Percentiles rank a stretch among this genome's conserved stretches.
These are phyloP conservation scores for Chenopodium quinoa DNA, from an alignment of 148 eudicot genomes.

Conservation along the genomic window DNA sequence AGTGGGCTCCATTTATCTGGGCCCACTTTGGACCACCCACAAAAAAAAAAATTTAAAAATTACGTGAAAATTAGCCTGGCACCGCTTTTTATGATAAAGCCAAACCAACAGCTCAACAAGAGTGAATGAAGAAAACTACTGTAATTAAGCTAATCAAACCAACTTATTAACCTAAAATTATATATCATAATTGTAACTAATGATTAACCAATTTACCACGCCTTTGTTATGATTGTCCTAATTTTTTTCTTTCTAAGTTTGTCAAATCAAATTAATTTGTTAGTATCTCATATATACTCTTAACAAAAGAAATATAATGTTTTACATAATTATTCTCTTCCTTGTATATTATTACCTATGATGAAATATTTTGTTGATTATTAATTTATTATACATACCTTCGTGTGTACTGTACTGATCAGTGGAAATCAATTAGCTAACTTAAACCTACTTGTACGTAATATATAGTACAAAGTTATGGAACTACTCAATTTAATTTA, in stretches of 20 bases:
- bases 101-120: slow-evolving; percentile 3
- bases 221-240: background rate
- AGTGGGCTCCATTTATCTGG: slow-evolving; percentile 12
- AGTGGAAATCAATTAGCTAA: too few species aligned
- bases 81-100: slow-evolving; percentile 10
- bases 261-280: slow-evolving; percentile 1
- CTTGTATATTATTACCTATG: too few species aligned
- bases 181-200: background rate
- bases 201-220: slow-evolving; percentile 6
- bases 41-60: too few species aligned
- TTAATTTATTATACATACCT: too few species aligned
- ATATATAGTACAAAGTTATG: too few species aligned
- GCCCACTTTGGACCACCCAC: background rate
- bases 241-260: background rate
- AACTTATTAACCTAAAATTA: background rate
- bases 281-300: background rate
- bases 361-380: too few species aligned
- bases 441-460: too few species aligned
- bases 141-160: background rate
- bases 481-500: too few species aligned
- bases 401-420: too few species aligned
- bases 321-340: too few species aligned
- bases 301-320: too few species aligned
- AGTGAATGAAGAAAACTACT: background rate
- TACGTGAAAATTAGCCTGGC: background rate